Base-by-base conservation (phyloP, 169 alveolate species). In the Plasmodium malariae region DNA sequence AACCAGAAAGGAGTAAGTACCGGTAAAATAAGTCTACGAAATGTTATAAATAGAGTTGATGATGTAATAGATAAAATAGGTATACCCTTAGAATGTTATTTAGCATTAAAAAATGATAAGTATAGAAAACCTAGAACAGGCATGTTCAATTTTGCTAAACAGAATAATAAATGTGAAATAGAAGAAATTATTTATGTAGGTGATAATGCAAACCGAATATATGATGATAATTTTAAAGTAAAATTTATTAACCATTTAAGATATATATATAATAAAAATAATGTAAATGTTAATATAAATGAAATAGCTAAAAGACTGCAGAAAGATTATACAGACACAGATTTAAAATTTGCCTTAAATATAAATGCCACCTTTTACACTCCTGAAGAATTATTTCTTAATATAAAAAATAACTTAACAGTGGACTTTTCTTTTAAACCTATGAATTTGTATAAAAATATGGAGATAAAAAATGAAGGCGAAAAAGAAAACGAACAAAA, bases 141-240 rank as follows among this genome's bases (percentile, higher is more conserved):
- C n/a, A 93, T 94, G 95, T 85, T 87, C 62, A 67, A 72, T n/a
- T 94, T 89, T 86, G 93, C 87, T 43, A 88, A 76, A 68, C 36
- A 88, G 32, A 73, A 92, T 86, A 91, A 89, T 32, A 92, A 89
- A 69, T 45, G 37, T 7, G 55, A 78, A 14, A 67, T 94, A 24
- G 85, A 62, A 11, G 73, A 89, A 36, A 48, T 93, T 6, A 90
- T 94, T 40, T 94, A 89, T 65, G 96, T 94, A 55, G 96, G 96
- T 2, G 96, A 94, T 89, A 94, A 94, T 49, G 96, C 96, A 21
- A 94, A 94, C 7, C 76, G 96, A 40, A 59, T 60, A 6, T 88
- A 88, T 78, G 60, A 89, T 1, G 62, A 80, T 11, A 80, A 89
- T 45, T 72, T 88, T 34, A 74, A 80, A 24, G 68, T 63, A 7